Conservation (phyloP, 2,329 filamentous ascomycete species). For the Grosmannia huntii region DNA sequence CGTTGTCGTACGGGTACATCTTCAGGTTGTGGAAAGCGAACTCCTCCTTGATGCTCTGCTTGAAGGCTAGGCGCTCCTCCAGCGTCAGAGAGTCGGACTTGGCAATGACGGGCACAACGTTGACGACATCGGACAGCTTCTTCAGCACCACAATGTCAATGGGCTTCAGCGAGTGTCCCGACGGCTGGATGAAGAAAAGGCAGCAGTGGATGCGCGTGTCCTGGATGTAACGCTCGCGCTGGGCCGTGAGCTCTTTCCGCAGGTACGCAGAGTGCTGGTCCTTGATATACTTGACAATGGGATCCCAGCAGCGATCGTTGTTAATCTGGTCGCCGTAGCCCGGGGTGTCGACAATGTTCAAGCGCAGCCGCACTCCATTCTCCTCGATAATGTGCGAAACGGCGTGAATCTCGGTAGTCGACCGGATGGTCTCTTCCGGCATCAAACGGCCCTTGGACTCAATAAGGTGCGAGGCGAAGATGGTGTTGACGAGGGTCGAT, state of each 20-base stretch:
- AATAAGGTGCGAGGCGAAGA: constrained; percentile 98
- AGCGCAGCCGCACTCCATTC: constrained; percentile 89
- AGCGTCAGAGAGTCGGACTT: constrained; percentile 94
- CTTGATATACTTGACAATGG: constrained; percentile 99
- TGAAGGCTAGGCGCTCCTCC: constrained; percentile 92
- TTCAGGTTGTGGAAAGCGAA: constrained; percentile 99
- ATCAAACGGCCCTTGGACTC: constrained; percentile 93
- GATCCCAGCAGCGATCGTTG: constrained; percentile 99
- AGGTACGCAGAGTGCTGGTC: constrained; percentile 99
- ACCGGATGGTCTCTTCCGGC: constrained; percentile 85
- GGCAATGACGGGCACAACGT: constrained; percentile 96
- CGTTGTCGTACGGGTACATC: constrained; percentile 99
- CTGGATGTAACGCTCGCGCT: constrained; percentile 98
- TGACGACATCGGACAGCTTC: constrained; percentile 98
- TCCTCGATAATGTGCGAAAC: constrained; percentile 99
- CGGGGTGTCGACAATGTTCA: constrained; percentile 98
- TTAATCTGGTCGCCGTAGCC: constrained; percentile 98
- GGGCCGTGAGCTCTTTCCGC: constrained; percentile 96
- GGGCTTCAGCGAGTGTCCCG: constrained; percentile 94
- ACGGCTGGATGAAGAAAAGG: constrained; percentile 98
- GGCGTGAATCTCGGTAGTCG: constrained; percentile 94
- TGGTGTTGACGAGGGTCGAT: constrained; percentile 98
- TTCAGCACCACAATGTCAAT: constrained; percentile 99
- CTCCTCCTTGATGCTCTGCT: constrained; percentile 99
- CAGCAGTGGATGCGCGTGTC: constrained; percentile 99